phyloP scores from a whole-genome alignment of 371 early-diverging fungal species.

The Basidiobolus meristosporus region DNA sequence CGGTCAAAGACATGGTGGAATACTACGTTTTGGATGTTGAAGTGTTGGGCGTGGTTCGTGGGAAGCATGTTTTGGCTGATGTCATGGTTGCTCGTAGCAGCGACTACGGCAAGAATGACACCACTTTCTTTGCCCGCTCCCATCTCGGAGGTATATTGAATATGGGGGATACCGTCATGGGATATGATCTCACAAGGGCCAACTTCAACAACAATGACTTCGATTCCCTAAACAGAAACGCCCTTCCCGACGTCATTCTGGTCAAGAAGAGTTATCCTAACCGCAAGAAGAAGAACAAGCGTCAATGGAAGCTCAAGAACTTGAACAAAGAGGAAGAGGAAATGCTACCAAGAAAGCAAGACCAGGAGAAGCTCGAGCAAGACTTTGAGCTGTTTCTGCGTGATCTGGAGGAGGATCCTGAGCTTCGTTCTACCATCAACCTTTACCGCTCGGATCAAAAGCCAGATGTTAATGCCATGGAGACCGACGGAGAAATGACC shows the following conservation, averaged over 20 bases:
- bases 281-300: slow-evolving; percentile 60
- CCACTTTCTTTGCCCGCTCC: slow-evolving; percentile 66
- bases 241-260: slow-evolving; percentile 70
- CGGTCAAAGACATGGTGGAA: slow-evolving; percentile 58
- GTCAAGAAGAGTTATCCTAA: slow-evolving; percentile 85
- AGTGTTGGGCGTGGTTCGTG: slow-evolving; percentile 45
- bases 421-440: slow-evolving; percentile 80
- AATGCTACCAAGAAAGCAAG: slow-evolving; percentile 53
- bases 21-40: slow-evolving; percentile 90
- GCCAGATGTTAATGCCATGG: too few species aligned
- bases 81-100: slow-evolving; percentile 55
- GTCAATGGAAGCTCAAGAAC: slow-evolving; percentile 82
- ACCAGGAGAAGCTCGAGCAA: slow-evolving; percentile 41
- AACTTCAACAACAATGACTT: slow-evolving; percentile 85
- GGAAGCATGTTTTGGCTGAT: slow-evolving; percentile 57
- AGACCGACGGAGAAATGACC: too few species aligned
- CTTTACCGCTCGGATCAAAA: slow-evolving; percentile 56
- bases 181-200: slow-evolving; percentile 68
- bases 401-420: slow-evolving; percentile 92
- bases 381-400: slow-evolving; percentile 81
- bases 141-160: slow-evolving; percentile 84
- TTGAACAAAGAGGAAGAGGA: slow-evolving; percentile 76
- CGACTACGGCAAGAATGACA: slow-evolving; percentile 74
- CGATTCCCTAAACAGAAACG: slow-evolving; percentile 33
- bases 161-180: slow-evolving; percentile 81